These are phyloP conservation scores for Botrytis cinerea DNA, from an alignment of 2,329 filamentous ascomycete species.

Conservation along the genomic window DNA sequence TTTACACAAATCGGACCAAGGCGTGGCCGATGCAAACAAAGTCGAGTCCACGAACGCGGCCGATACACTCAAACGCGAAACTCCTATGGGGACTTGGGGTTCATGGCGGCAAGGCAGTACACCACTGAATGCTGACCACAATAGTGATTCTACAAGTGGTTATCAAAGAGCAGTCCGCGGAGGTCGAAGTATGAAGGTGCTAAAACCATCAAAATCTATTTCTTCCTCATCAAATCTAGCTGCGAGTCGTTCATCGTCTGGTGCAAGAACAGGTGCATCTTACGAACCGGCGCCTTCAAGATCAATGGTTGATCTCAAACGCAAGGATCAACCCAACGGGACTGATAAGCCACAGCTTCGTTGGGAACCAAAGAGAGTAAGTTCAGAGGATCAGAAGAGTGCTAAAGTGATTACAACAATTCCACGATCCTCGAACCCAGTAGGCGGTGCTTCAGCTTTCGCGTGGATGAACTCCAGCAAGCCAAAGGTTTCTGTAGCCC, in stretches of 20 bases:
- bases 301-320: constrained; percentile 53
- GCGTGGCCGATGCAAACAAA: constrained; percentile 18
- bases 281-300: constrained; percentile 52
- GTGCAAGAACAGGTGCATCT: constrained; percentile 51
- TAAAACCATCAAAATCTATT: constrained; percentile 72
- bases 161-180: constrained; percentile 70
- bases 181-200: constrained; percentile 80
- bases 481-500: constrained; percentile 31
- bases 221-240: constrained; percentile 51
- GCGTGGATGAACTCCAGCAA: constrained; percentile 74
- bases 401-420: constrained; percentile 37
- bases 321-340: constrained; percentile 53
- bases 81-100: constrained; percentile 63
- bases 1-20: constrained; percentile 17
- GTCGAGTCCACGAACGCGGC: constrained; percentile 28
- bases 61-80: constrained; percentile 44
- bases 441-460: constrained; percentile 91
- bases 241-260: constrained; percentile 41
- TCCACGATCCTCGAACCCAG: constrained; percentile 71
- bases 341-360: constrained; percentile 39
- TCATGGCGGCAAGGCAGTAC: constrained; percentile 64
- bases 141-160: constrained; percentile 46
- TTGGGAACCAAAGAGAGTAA: constrained; percentile 57
- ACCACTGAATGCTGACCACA: constrained; percentile 33
- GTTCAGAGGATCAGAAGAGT: constrained; percentile 43